Evolutionary conservation across 1,139 yeast species (phyloP).

Genomic region (Debaryomycetaceae sp.): DNA sequence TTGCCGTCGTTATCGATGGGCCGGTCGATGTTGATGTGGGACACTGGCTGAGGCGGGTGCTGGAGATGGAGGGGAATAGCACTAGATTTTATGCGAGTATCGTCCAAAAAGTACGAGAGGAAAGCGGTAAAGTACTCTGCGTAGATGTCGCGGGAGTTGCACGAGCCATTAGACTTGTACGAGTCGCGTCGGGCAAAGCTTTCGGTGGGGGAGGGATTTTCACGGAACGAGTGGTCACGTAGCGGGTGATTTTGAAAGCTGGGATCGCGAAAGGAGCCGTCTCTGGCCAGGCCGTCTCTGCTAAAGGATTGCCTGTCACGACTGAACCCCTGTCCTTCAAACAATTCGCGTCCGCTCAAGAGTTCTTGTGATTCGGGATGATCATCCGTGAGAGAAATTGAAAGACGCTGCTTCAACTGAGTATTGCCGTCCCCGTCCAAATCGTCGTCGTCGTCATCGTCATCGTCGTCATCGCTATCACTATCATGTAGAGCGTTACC

Average conservation of each 20-base stretch:
- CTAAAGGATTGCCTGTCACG: no score
- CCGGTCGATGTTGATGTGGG: slow-evolving; percentile 55
- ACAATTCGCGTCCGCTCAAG: slow-evolving; percentile 30
- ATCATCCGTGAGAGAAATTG: slow-evolving; percentile 1
- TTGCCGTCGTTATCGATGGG: slow-evolving; percentile 91
- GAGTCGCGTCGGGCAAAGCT: slow-evolving; percentile 8
- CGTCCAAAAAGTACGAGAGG: slow-evolving; percentile 30
- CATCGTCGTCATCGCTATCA: slow-evolving; percentile 2
- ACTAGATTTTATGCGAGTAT: slow-evolving; percentile 10
- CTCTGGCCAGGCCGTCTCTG: no score
- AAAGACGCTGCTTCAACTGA: no score
- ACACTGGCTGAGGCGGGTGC: slow-evolving; percentile 32
- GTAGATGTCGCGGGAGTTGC: slow-evolving; percentile 16
- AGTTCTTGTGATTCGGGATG: slow-evolving; percentile 12
- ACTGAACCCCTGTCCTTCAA: no score
- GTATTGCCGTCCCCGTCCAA: background rate
- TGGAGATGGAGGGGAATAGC: slow-evolving; percentile 22
- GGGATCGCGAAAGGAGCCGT: no score
- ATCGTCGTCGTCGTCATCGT: slow-evolving; percentile 3
- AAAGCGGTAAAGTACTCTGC: slow-evolving; percentile 27
- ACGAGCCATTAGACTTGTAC: slow-evolving; percentile 11
- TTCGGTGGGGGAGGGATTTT: slow-evolving; percentile 1
- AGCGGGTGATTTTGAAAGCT: no score
- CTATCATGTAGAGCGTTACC: slow-evolving; percentile 9
- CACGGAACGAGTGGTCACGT: slow-evolving; percentile 22